Percentiles rank a stretch among this genome's conserved stretches.
Conservation (phyloP, 1,284 basidiomycete genomes). For the Moniliella sp. region DNA sequence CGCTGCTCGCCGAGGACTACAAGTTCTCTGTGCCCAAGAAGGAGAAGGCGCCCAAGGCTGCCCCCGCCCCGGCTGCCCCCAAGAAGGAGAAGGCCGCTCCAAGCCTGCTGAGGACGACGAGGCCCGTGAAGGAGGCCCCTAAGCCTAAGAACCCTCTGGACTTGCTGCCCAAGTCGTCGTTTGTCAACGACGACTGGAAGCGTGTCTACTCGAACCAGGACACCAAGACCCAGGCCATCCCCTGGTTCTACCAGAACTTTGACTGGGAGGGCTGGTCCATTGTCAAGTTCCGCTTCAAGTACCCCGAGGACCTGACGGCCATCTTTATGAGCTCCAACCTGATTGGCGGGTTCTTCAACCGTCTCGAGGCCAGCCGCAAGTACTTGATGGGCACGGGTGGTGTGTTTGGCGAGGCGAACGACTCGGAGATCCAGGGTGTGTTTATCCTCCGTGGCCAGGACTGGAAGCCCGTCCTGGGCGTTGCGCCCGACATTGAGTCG, state of each 20-base stretch:
- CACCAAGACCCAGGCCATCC: constrained; percentile 38
- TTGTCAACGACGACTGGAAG: constrained; percentile 96
- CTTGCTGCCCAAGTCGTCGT: constrained; percentile 63
- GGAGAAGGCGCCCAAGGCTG: constrained; percentile 34
- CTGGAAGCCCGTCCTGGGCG: constrained; percentile 18
- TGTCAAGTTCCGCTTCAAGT: constrained; percentile 87
- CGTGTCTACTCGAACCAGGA: constrained; percentile 92
- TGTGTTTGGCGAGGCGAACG: constrained; percentile 62
- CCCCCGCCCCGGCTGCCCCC: constrained; percentile 2
- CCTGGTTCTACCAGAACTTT: constrained; percentile 43
- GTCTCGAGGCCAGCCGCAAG: constrained; percentile 40
- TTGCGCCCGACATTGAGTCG: constrained; percentile 75
- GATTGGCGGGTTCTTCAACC: constrained; percentile 81
- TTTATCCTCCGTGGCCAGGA: constrained; percentile 57
- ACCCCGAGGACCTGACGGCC: constrained; percentile 77
- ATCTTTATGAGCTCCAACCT: constrained; percentile 48
- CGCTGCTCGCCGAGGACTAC: constrained; percentile 51
- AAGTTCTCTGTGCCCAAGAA: constrained; percentile 55
- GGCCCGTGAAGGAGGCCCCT: constrained; percentile 40
- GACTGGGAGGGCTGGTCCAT: constrained; percentile 71
- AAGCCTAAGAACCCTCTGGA: constrained; percentile 87
- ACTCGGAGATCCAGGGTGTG: constrained; percentile 43
- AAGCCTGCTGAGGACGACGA: too few relatives aligned
- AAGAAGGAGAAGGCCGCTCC: constrained; percentile 2
- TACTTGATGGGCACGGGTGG: constrained; percentile 71